A percentile compares a stretch with the other conserved stretches of the same genome.
These are phyloP conservation scores for Cymbopogon flexuosus DNA, from an alignment of 202 grass and related monocot species.

Conservation along the genomic window DNA sequence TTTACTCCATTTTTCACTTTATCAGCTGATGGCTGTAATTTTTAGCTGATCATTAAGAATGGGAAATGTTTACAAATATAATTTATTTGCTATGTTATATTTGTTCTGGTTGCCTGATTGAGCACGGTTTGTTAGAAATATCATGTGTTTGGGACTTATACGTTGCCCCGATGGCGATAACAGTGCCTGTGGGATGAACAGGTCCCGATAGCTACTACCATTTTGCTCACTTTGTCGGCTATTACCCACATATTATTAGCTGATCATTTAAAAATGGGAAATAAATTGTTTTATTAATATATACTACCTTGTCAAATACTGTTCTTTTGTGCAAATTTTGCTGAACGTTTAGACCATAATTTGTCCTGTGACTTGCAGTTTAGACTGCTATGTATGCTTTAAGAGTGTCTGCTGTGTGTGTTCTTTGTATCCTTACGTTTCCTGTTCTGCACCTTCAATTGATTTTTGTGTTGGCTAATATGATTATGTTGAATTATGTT, in stretches of 20 bases:
- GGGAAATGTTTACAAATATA: neutral
- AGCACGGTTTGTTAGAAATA: neutral
- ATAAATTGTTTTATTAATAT: neutral
- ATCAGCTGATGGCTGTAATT: neutral
- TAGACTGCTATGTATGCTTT: neutral
- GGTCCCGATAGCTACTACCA: neutral
- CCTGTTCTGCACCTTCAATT: neutral
- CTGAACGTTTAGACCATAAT: neutral
- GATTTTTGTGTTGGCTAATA: neutral
- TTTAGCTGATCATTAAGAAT: conserved; percentile 37
- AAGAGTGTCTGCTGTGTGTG: neutral
- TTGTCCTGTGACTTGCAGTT: neutral
- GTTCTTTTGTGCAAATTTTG: neutral
- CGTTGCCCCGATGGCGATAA: conserved; percentile 12
- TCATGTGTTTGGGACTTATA: neutral
- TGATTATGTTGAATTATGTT: neutral
- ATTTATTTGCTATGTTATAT: neutral
- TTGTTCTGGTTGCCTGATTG: neutral
- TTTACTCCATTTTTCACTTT: conserved; percentile 31
- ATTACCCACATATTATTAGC: neutral
- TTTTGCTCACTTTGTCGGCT: conserved; percentile 26
- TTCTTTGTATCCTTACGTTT: neutral
- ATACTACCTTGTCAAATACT: neutral
- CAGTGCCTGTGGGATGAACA: conserved; percentile 32
- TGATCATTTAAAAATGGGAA: conserved; percentile 33